Percentiles rank a stretch among this genome's conserved stretches.
Evolutionary conservation across 2,329 filamentous ascomycete genomes (phyloP).

Genomic region (Trichoderma brevicompactum): DNA sequence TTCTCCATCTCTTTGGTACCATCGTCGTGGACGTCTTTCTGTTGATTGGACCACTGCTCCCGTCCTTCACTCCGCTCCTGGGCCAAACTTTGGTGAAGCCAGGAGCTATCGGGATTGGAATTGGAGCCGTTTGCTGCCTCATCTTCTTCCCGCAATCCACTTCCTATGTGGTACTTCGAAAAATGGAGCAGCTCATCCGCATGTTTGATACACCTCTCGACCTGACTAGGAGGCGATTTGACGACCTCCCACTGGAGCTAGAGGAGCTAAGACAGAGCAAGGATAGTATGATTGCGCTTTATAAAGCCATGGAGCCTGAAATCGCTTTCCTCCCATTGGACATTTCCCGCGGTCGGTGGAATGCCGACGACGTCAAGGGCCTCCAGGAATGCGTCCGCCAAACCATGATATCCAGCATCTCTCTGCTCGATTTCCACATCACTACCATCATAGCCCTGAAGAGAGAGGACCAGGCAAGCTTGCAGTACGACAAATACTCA

Average conservation of each 20-base stretch:
- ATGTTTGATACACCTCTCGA: constrained; percentile 42
- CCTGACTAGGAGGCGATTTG: constrained; percentile 36
- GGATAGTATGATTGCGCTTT: constrained; percentile 40
- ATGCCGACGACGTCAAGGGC: constrained; percentile 46
- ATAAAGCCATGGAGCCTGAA: constrained; percentile 45
- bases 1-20: constrained; percentile 52
- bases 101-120: constrained; percentile 49
- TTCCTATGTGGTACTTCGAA: constrained; percentile 47
- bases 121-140: constrained; percentile 50
- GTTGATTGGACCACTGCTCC: constrained; percentile 48
- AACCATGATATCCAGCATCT: constrained; percentile 42
- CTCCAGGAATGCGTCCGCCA: constrained; percentile 45
- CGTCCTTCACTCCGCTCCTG: constrained; percentile 47
- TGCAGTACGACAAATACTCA: background rate
- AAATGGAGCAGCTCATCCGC: constrained; percentile 40
- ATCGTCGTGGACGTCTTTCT: constrained; percentile 54
- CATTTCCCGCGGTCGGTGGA: constrained; percentile 52
- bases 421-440: constrained; percentile 51
- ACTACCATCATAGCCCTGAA: constrained; percentile 30
- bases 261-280: constrained; percentile 39
- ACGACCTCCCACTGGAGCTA: constrained; percentile 34
- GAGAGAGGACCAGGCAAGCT: constrained; percentile 32
- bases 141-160: constrained; percentile 56
- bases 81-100: constrained; percentile 49
- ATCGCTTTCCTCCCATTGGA: constrained; percentile 53